Evolutionary conservation across 129 eudicot genomes (phyloP), one percentile per base, ranked within the genome.

Genomic region (Ambrosia artemisiifolia): DNA sequence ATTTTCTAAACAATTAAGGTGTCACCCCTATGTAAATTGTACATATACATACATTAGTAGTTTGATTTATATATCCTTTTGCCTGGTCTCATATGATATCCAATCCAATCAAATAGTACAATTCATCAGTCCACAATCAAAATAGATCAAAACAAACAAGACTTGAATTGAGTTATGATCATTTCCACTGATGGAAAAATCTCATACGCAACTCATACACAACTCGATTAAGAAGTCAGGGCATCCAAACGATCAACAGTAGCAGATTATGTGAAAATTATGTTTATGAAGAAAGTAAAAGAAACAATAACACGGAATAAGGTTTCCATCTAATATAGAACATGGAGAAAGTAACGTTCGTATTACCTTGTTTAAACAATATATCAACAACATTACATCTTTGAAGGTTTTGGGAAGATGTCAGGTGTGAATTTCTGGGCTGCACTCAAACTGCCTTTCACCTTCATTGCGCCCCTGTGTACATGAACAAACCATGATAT

Each of bases 401-500:
- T 94, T 53, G 99, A 80, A 66, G 97, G 96, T 83, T 94, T 91
- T 35, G 99, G 99, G 86, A 94, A 94, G 75, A 94, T 94, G 71
- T 94, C 97, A 2, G 94, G 96, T 10, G 99, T 90, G 76, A 94
- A 90, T 49, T 94, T 94, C 67, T 81, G 88, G 44, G 99, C 99
- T 48, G 99, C 99, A 83, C 89, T 90, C 68, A 94, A 69, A 65
- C 99, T 94, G 11, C 99, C 99, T 75, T 90, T 94, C 14, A 94
- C 79, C 89, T 86, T 94, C 83, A 94, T 87, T 14, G 88, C 91
- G 33, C 99, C 99, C 89, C 97, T 91, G 81, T 65, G 74, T 61
- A 5, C 65, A 65, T 17, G 42, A 56, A 71, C 6, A 68, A 71
- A 71, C 6, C 72, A 71, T 44, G 20, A 24, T 4, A 70, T 54